Percentiles rank a stretch among this genome's conserved stretches.
Evolutionary conservation across 129 eudicot genomes (phyloP).

Genomic region (Mikania micrantha): DNA sequence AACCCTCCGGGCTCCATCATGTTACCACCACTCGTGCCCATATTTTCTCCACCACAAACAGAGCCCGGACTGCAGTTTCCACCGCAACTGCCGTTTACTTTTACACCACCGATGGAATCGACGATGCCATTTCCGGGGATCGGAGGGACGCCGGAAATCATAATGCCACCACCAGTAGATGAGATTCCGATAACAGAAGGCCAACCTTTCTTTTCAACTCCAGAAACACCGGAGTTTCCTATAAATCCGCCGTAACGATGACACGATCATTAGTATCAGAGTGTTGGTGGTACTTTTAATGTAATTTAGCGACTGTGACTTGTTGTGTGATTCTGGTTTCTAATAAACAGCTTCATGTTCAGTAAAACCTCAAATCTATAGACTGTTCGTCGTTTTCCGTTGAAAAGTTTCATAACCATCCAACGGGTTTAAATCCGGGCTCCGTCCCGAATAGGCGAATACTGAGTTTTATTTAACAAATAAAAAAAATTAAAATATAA

Average conservation of each 20-base stretch:
- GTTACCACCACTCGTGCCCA: slow-evolving; percentile 38
- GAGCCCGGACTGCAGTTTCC: slow-evolving; percentile 20
- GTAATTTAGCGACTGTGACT: too few species aligned
- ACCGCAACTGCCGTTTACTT: slow-evolving; percentile 3
- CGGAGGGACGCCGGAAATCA: slow-evolving; percentile 12
- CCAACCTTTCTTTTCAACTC: slow-evolving; percentile 9
- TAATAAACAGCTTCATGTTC: not conserved
- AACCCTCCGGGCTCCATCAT: slow-evolving; percentile 11
- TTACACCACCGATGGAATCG: slow-evolving; percentile 19
- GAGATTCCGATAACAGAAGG: slow-evolving; percentile 9
- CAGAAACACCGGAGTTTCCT: slow-evolving; percentile 4
- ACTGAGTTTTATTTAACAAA: too few species aligned
- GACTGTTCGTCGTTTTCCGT: not conserved
- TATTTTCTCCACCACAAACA: slow-evolving; percentile 14
- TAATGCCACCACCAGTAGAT: slow-evolving; percentile 26
- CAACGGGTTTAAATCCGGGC: too few species aligned
- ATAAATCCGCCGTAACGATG: slow-evolving; percentile 1
- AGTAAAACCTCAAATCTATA: not conserved
- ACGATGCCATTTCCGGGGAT: slow-evolving; percentile 16
- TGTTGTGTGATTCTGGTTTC: not conserved
- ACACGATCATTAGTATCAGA: too few species aligned
- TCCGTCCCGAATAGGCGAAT: too few species aligned
- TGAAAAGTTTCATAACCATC: too few species aligned
- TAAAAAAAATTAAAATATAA: too few species aligned
- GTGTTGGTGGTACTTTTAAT: too few species aligned